Evolutionary conservation across 2,329 filamentous ascomycete species (phyloP).

Genomic region (Xylaria digitata): DNA sequence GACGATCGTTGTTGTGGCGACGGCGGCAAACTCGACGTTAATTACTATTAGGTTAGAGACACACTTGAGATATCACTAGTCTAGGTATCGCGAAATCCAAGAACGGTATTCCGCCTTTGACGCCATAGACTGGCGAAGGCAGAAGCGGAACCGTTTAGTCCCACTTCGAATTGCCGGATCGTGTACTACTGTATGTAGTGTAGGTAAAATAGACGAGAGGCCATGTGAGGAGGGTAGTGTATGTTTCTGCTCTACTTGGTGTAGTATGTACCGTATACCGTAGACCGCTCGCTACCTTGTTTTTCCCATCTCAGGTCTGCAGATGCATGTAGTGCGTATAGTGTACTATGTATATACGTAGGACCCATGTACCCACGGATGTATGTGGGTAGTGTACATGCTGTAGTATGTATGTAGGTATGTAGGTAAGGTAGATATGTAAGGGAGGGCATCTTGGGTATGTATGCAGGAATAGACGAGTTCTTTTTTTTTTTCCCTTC

Average conservation of each 20-base stretch:
- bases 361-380: slow-evolving; percentile 13
- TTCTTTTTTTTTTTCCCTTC: neutral
- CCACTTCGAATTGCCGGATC: slow-evolving; percentile 33
- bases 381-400: slow-evolving; percentile 13
- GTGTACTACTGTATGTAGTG: slow-evolving; percentile 2
- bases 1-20: too few relatives aligned
- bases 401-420: neutral
- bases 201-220: neutral
- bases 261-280: slow-evolving; percentile 22
- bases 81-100: slow-evolving; percentile 18
- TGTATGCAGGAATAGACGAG: slow-evolving; percentile 26
- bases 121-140: slow-evolving; percentile 9
- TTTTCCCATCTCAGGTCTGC: slow-evolving; percentile 18
- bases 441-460: slow-evolving; percentile 23
- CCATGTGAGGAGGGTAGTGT: neutral
- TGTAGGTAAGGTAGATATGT: slow-evolving; percentile 7
- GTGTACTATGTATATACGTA: slow-evolving; percentile 6
- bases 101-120: slow-evolving; percentile 29
- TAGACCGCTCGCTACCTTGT: slow-evolving; percentile 30
- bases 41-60: too few relatives aligned
- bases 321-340: slow-evolving; percentile 20
- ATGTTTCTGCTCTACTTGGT: slow-evolving; percentile 6
- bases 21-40: too few relatives aligned
- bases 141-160: slow-evolving; percentile 14
- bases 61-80: too few relatives aligned